These are phyloP conservation scores for Lyophyllum decastes DNA, from an alignment of 768 basidiomycete species.

Conservation along the genomic window DNA sequence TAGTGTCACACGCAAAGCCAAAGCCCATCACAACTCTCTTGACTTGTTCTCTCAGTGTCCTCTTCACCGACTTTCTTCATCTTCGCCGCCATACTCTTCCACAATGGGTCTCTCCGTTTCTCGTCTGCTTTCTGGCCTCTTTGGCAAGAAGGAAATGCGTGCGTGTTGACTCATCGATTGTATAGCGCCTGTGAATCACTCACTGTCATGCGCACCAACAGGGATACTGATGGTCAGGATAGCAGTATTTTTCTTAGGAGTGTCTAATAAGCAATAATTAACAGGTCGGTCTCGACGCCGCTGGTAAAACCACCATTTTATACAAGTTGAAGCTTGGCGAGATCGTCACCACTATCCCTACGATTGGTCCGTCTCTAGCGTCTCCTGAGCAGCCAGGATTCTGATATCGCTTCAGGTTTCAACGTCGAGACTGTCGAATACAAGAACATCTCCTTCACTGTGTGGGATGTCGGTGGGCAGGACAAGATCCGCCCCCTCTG, in stretches of 20 bases:
- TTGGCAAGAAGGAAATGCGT: constrained; percentile 99
- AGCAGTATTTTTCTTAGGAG: constrained; percentile 12
- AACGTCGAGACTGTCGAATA: constrained; percentile 99
- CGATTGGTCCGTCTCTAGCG: constrained; percentile 76
- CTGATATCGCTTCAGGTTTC: constrained; percentile 69
- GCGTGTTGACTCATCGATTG: constrained; percentile 40
- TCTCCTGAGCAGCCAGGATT: constrained; percentile 13
- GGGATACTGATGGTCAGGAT: constrained; percentile 90
- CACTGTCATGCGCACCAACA: constrained; percentile 38
- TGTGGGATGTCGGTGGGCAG: constrained; percentile 99
- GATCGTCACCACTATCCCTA: constrained; percentile 99
- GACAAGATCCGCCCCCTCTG: constrained; percentile 99
- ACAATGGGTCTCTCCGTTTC: constrained; percentile 83
- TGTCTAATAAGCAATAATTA: constrained; percentile 7
- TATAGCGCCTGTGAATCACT: constrained; percentile 30
- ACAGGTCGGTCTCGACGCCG: constrained; percentile 98
- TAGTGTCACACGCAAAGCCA: constrained; percentile 42
- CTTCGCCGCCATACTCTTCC: constrained; percentile 33
- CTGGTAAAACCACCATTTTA: constrained; percentile 97
- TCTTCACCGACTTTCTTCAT: constrained; percentile 33
- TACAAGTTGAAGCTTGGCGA: constrained; percentile 99
- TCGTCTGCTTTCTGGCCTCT: constrained; percentile 76
- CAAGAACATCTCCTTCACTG: constrained; percentile 99
- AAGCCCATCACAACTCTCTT: constrained; percentile 23
- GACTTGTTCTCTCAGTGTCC: constrained; percentile 16